Base-by-base conservation (phyloP, 177 flowering plant genomes). In the Vitis hybrid region DNA sequence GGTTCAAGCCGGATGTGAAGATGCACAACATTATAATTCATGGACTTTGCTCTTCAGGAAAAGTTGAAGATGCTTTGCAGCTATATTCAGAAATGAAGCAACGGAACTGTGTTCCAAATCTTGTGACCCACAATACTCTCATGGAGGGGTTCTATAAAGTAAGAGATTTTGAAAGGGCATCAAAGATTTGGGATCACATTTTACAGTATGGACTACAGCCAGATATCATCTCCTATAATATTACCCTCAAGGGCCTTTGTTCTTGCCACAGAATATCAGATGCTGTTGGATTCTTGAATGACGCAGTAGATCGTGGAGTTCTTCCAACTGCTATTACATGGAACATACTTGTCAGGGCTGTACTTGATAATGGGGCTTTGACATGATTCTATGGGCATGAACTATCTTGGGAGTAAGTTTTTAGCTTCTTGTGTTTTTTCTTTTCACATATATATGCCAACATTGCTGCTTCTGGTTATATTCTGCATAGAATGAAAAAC, bases 221-320 rank as follows among this genome's bases (percentile, higher is more conserved):
- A 5, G 97, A 91, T 86, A 85, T 94, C 12, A 73, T 93, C 60
- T 90, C 99, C 11, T 94, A 91, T 74, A 94, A 94, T 74, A 90
- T 91, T 57, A 76, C 83, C 69, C 75, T 94, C n/a, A 85, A 90
- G 71, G 99, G 98, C 26, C 88, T 93, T 70, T 93, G 94, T 82
- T 86, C 91, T 56, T 88, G 85, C 71, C 64, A 75, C 58, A 86
- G 77, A 72, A 50, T 89, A 51, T 74, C 84, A 49, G 89, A 81
- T 72, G 93, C 92, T 48, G 60, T 91, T 66, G 50, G 62, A 49
- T 85, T 78, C 77, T 75, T 93, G 51, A 74, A 87, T 64, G 77
- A 88, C 66, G 97, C 97, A 68, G 70, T 91, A 73, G 56, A 70
- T 51, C 86, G 64, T 68, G 87, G 89, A 49, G 66, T 90, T 71